Conservation (phyloP, 352 stramenopile species). For the Pythium oligandrum region DNA sequence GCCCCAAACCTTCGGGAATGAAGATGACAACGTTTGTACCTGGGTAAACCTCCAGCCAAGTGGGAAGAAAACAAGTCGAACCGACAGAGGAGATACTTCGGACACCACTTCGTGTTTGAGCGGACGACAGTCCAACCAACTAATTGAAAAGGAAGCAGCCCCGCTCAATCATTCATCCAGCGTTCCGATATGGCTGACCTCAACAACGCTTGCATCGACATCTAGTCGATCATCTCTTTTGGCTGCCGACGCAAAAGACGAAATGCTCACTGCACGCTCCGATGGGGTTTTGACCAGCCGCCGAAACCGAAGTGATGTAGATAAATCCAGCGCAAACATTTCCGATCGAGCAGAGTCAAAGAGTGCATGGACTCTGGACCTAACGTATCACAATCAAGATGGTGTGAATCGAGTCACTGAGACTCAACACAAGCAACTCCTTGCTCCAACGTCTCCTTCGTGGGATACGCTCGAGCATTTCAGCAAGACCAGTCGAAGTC, state of each 20-base stretch:
- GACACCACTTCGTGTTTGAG: too few relatives aligned
- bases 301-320: slow-evolving; percentile 3
- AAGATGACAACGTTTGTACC: slow-evolving; percentile 58
- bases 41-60: slow-evolving; percentile 57
- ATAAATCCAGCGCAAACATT: not conserved
- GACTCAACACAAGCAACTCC: too few relatives aligned
- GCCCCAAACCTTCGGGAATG: slow-evolving; percentile 58
- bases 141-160: too few relatives aligned
- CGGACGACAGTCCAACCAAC: too few relatives aligned
- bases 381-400: too few relatives aligned
- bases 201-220: not conserved
- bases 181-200: slow-evolving; percentile 21
- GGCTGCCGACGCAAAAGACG: slow-evolving; percentile 13
- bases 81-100: slow-evolving; percentile 5
- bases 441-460: slow-evolving; percentile 10
- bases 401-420: too few relatives aligned
- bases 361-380: too few relatives aligned
- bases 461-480: slow-evolving; percentile 83
- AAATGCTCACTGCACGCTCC: not conserved
- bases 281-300: slow-evolving; percentile 14
- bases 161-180: too few relatives aligned
- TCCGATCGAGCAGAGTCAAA: too few relatives aligned
- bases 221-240: not conserved
- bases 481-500: slow-evolving; percentile 65
- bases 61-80: slow-evolving; percentile 12